Evolutionary conservation across 352 stramenopile genomes (phyloP), one percentile per base, ranked within the genome.

Genomic region (Pythium oligandrum): DNA sequence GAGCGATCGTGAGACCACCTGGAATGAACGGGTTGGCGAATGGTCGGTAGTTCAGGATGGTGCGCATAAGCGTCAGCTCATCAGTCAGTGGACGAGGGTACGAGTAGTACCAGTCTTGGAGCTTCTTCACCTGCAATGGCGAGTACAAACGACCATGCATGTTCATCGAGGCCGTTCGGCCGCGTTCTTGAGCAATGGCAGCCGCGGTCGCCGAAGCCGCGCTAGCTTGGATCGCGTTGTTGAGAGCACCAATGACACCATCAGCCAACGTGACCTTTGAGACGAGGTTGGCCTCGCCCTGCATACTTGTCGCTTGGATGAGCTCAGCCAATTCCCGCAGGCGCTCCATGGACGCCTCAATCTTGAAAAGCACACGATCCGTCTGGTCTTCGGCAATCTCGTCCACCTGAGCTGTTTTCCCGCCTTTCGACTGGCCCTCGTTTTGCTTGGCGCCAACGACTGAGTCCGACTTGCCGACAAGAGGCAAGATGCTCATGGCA

Each of bases 81-180:
- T 93, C 83, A 0, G 78, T 72, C 6, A 93, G 45, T 37, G 83
- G 83, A 1, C 83, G 74, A 6, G 83, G 83, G 61, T 93, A 93
- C 58, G 64, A 70, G 51, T 88, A 85, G 63, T 91, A 93, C 83
- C 83, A 93, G 61, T 87, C 76, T 56, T 93, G 78, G 30, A 93
- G 61, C 57, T 91, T 93, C 48, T 87, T 78, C 38, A 85, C 65
- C 49, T 93, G 83, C 42, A 88, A 37, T 1, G 77, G 72, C 50
- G 84, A 75, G 40, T 85, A 87, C 9, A 87, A 46, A 1, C 68
- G 63, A 2, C 73, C 73, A 50, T 81, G 82, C 1, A 70, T 71
- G 17, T 72, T 77, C 11, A 73, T 78, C 11, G 45, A 33, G 7
- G 51, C 9, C 54, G 68, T 64, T 39, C 68, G 78, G 9, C 78